Base-by-base conservation (phyloP, 2,329 filamentous ascomycete genomes). In the Trichoderma simmonsii region DNA sequence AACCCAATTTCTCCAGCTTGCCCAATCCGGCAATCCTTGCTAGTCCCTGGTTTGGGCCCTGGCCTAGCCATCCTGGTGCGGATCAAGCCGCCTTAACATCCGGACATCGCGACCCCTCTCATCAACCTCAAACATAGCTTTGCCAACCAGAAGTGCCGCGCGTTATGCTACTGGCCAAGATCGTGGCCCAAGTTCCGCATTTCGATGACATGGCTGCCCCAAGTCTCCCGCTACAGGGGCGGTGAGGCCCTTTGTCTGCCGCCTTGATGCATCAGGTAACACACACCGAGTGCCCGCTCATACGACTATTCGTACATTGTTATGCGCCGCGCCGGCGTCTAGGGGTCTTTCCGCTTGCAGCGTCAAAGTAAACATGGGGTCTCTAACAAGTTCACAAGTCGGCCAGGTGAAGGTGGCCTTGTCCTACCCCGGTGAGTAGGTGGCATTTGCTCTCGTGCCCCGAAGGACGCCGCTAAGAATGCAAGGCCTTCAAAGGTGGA, bases 111-210 rank as follows among this genome's bases (percentile, higher is more conserved):
- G 66, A 51, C 26, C 71, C 81, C 79, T 84, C 81, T 82, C 82
- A 85, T 86, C 80, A 85, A 85, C 82, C 82, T 87, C 86, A 87
- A 87, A 88, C 86, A 77, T 75, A 75, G 66, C 66, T 62, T 32
- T 51, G 57, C 64, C 56, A 62, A 9, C 66, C 48, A 62, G 28
- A 70, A 62, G 66, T 70, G 66, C 39, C 66, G 66, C 66, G 66
- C 66, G 57, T 51, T 21, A 54, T 54, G 66, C 66, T 32, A 70
- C 66, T 39, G 66, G 66, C 39, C 57, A 51, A 21, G 56, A 70
- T 70, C 24, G 56, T 54, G 56, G 28, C 28, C 30, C 36, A 36
- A 67, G 56, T 32, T 51, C 60, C 59, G 68, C 66, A 48, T 26
- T 63, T 24, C 30, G 39, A 54, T 56, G 67, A 54, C 59, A 63